Conservation (phyloP, 805 yeast genomes). For the Candida hungchunana region DNA sequence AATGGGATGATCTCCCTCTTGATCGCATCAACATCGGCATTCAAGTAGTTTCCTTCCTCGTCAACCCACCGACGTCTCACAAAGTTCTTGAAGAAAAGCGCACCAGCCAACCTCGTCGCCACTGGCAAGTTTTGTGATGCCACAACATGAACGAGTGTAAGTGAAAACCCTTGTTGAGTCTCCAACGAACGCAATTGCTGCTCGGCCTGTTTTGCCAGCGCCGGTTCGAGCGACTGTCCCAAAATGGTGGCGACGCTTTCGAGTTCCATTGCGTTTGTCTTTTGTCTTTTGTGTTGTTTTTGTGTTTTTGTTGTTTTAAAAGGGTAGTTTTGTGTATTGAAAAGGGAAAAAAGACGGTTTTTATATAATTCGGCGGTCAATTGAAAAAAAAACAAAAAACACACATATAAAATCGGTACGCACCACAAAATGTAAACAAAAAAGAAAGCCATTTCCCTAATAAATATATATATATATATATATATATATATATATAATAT, state of each 20-base stretch:
- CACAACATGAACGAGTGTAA: slow-evolving; percentile 70
- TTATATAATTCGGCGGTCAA: neutral
- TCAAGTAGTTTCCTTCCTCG: slow-evolving; percentile 75
- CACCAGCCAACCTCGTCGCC: slow-evolving; percentile 77
- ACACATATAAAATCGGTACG: no score
- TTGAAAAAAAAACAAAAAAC: slow-evolving; percentile 4
- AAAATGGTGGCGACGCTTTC: slow-evolving; percentile 50
- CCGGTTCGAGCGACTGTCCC: slow-evolving; percentile 62
- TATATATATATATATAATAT: no score
- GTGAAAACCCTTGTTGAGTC: slow-evolving; percentile 64
- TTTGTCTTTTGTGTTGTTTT: neutral
- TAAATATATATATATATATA: neutral
- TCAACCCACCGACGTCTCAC: slow-evolving; percentile 85
- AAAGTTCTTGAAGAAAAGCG: slow-evolving; percentile 85
- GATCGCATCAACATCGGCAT: slow-evolving; percentile 66
- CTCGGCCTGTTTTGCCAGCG: slow-evolving; percentile 65
- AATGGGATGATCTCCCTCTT: slow-evolving; percentile 77
- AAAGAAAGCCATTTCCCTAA: neutral
- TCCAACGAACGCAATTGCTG: slow-evolving; percentile 60
- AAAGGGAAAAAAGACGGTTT: no score
- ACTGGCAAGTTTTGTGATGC: slow-evolving; percentile 52
- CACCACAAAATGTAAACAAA: slow-evolving; percentile 13
- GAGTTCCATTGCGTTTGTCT: slow-evolving; percentile 36
- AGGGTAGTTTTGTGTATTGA: no score
- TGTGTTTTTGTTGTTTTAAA: no score